A percentile compares a stretch with the other conserved stretches of the same genome.
These are phyloP conservation scores for Neurospora hispaniola DNA, from an alignment of 495 filamentous ascomycete genomes.

Conservation along the genomic window DNA sequence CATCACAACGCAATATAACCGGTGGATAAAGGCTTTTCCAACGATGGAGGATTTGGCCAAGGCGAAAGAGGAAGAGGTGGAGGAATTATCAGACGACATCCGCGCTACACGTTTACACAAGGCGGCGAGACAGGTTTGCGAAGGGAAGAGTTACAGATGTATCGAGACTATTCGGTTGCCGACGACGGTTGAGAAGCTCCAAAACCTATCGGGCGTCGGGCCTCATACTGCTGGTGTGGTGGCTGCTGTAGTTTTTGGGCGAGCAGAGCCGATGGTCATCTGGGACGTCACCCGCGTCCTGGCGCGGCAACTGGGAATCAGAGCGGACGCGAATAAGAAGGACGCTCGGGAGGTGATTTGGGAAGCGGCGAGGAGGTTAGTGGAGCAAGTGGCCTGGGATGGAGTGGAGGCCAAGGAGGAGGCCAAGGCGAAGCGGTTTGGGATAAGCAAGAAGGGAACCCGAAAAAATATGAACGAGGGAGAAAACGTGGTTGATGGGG, in stretches of 20 bases:
- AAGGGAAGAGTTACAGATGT: too few relatives aligned
- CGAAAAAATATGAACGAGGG: neutral
- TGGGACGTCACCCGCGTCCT: conserved; percentile 36
- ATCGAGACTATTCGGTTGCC: too few relatives aligned
- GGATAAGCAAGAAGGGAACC: neutral
- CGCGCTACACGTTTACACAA: too few relatives aligned
- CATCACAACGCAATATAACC: too few relatives aligned
- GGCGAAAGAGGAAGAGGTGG: too few relatives aligned
- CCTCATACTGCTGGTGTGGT: conserved; percentile 35
- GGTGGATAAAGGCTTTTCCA: too few relatives aligned
- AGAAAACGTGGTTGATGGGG: neutral
- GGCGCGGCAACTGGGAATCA: conserved; percentile 30
- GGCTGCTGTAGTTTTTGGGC: conserved; percentile 34
- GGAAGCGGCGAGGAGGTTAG: conserved; percentile 32
- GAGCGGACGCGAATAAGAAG: conserved; percentile 1
- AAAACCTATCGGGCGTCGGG: conserved; percentile 32
- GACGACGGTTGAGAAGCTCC: conserved; percentile 11
- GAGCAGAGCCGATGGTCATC: conserved; percentile 33
- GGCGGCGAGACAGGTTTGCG: too few relatives aligned
- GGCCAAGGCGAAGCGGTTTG: neutral
- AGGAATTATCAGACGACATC: too few relatives aligned
- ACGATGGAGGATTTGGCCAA: too few relatives aligned
- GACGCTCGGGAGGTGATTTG: conserved; percentile 16
- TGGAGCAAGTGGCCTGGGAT: conserved; percentile 23
- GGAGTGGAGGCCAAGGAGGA: neutral